phyloP scores from a whole-genome alignment of 257 asterid genomes.

The Verbena officinalis region DNA sequence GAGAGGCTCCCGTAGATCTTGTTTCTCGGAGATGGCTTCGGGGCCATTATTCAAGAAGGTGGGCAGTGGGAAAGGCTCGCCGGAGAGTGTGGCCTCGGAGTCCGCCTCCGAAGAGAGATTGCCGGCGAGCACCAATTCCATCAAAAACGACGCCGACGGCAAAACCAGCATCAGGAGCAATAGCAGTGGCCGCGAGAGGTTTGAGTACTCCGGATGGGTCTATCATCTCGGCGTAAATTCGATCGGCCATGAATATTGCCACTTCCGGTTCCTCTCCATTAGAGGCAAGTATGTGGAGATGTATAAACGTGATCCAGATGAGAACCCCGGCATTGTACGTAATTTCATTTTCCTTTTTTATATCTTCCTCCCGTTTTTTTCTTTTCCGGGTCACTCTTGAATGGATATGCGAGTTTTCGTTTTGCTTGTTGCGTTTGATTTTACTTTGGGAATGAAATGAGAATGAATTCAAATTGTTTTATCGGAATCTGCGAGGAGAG shows the following conservation, averaged over 20 bases:
- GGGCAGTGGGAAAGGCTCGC: constrained; percentile 40
- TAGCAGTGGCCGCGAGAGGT: constrained; percentile 36
- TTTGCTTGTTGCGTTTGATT: neutral
- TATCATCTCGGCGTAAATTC: constrained; percentile 78
- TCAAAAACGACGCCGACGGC: constrained; percentile 23
- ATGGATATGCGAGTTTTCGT: neutral
- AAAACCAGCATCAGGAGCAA: constrained; percentile 32
- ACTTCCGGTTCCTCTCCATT: constrained; percentile 62
- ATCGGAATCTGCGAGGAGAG: neutral
- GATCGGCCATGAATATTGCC: constrained; percentile 78
- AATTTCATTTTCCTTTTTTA: neutral
- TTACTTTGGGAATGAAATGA: neutral
- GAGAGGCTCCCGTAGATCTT: constrained; percentile 28
- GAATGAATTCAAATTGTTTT: neutral
- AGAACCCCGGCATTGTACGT: constrained; percentile 70
- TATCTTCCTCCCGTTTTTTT: neutral
- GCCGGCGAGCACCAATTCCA: constrained; percentile 2
- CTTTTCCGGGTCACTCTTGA: neutral
- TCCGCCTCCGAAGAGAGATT: constrained; percentile 50
- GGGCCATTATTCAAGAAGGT: constrained; percentile 36
- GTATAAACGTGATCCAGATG: constrained; percentile 79
- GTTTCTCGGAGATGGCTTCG: constrained; percentile 40
- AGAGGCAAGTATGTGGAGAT: constrained; percentile 69
- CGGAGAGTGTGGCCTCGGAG: constrained; percentile 58
- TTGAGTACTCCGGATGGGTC: constrained; percentile 79